phyloP scores from a whole-genome alignment of 2,329 filamentous ascomycete species.

The Septoria linicola region DNA sequence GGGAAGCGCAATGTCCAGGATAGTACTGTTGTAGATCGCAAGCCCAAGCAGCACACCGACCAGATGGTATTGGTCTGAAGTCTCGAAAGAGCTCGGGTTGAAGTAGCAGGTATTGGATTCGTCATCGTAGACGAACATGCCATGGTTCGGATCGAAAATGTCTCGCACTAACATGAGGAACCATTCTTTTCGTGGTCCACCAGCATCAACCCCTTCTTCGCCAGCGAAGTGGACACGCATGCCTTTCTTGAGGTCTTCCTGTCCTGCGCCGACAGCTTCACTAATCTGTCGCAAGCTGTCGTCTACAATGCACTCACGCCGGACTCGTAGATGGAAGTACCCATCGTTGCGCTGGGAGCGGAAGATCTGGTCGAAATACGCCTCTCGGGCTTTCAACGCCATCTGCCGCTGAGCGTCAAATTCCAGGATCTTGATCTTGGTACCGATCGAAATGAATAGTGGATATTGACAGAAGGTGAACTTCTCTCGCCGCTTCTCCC shows the following conservation, averaged over 20 bases:
- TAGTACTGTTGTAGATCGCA: slow-evolving; percentile 93
- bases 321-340: slow-evolving; percentile 72
- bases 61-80: slow-evolving; percentile 86
- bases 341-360: slow-evolving; percentile 66
- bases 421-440: slow-evolving; percentile 87
- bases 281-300: slow-evolving; percentile 83
- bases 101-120: slow-evolving; percentile 92
- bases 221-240: slow-evolving; percentile 80
- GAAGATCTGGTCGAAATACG: slow-evolving; percentile 87
- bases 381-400: slow-evolving; percentile 82
- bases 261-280: slow-evolving; percentile 75
- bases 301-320: slow-evolving; percentile 82
- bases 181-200: slow-evolving; percentile 90
- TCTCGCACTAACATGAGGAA: slow-evolving; percentile 84
- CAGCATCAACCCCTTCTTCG: slow-evolving; percentile 88
- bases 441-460: slow-evolving; percentile 86
- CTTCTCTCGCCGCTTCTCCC: slow-evolving; percentile 71
- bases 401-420: slow-evolving; percentile 86
- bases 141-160: slow-evolving; percentile 86
- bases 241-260: slow-evolving; percentile 87
- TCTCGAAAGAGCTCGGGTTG: slow-evolving; percentile 85
- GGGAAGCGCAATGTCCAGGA: slow-evolving; percentile 82
- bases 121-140: slow-evolving; percentile 90
- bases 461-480: slow-evolving; percentile 93
- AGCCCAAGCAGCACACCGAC: slow-evolving; percentile 84